phyloP scores from a whole-genome alignment of 805 yeast genomes.

The Candida nanaspora region DNA sequence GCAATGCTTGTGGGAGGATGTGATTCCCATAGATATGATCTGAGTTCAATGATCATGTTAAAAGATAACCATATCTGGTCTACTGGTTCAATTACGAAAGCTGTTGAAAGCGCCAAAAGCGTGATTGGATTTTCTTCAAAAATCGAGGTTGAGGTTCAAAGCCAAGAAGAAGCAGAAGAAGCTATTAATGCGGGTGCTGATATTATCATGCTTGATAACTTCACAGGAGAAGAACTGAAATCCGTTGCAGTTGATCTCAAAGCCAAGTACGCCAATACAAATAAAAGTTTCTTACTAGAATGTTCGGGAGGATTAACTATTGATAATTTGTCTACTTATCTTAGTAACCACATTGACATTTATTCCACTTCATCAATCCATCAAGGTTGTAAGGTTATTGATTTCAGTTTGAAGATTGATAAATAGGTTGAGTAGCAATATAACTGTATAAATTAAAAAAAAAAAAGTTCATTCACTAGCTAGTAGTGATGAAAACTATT shows the following conservation, averaged over 20 bases:
- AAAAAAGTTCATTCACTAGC: background rate
- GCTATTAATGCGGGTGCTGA: constrained; percentile 96
- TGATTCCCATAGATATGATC: constrained; percentile 87
- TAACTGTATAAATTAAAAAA: background rate
- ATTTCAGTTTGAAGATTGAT: constrained; percentile 71
- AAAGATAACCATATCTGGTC: constrained; percentile 93
- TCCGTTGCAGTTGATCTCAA: constrained; percentile 60
- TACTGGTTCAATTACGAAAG: constrained; percentile 84
- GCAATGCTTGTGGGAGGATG: constrained; percentile 95
- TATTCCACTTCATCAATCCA: constrained; percentile 89
- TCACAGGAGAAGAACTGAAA: constrained; percentile 57
- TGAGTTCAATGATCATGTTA: constrained; percentile 91
- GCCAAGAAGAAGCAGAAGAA: constrained; percentile 80
- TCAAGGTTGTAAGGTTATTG: constrained; percentile 82
- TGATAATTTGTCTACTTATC: constrained; percentile 53
- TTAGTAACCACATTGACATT: constrained; percentile 77
- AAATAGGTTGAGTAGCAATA: constrained; percentile 1
- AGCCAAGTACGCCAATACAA: constrained; percentile 21
- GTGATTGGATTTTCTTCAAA: constrained; percentile 87
- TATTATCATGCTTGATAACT: constrained; percentile 90
- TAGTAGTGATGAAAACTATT: background rate
- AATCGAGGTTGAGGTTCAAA: constrained; percentile 88
- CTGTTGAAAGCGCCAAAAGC: constrained; percentile 66
- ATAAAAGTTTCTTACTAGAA: constrained; percentile 60
- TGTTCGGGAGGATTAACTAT: constrained; percentile 88